Conservation (phyloP, 441 rosid genomes). For the Mallotus japonicus region DNA sequence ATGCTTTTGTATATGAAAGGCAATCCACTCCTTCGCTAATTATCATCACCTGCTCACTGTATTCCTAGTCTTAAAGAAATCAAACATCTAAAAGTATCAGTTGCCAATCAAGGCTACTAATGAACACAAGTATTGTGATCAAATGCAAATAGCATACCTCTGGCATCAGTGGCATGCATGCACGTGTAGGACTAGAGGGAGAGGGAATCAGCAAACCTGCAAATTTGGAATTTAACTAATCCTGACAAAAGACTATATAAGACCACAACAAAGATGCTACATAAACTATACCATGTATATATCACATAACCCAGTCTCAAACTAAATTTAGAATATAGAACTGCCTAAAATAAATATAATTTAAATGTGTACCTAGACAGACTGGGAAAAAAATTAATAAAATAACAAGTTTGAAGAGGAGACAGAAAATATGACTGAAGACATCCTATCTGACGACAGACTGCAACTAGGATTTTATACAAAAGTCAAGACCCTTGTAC, state of each 20-base stretch:
- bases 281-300: conserved; percentile 9
- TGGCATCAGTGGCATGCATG: no score
- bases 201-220: background rate
- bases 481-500: conserved; percentile 1
- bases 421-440: background rate
- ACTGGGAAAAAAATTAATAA: conserved; percentile 8
- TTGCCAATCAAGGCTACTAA: background rate
- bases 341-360: conserved; percentile 30
- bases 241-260: background rate
- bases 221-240: conserved; percentile 15
- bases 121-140: no score
- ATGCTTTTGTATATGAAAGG: no score
- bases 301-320: conserved; percentile 13
- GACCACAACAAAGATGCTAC: conserved; percentile 12
- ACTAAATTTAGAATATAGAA: conserved; percentile 28
- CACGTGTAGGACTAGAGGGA: no score
- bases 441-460: conserved; percentile 32
- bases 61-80: no score
- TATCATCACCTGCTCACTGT: no score
- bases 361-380: conserved; percentile 21
- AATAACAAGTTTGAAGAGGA: background rate
- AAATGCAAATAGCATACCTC: no score
- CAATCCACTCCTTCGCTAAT: no score
- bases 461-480: conserved; percentile 23
- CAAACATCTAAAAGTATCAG: background rate